Conservation (phyloP, 1,284 basidiomycete species). For the Cryptococcus sp. region DNA sequence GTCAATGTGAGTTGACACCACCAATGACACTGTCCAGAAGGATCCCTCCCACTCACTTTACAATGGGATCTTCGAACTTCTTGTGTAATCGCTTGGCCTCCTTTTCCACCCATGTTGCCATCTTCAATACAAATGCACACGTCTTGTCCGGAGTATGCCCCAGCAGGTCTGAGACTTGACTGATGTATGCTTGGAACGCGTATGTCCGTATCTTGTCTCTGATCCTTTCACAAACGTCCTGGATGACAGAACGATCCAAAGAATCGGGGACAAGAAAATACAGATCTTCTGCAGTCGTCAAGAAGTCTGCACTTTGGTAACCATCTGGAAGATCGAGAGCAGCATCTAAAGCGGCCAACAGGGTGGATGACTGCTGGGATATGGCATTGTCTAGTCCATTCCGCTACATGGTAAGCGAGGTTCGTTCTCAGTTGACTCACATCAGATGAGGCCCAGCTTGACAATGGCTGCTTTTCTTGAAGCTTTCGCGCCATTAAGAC, state of each 20-base stretch:
- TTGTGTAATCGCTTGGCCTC: constrained; percentile 71
- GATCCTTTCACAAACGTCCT: constrained; percentile 55
- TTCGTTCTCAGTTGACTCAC: constrained; percentile 53
- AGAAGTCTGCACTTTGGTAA: constrained; percentile 59
- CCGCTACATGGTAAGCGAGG: constrained; percentile 20
- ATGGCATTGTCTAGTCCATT: constrained; percentile 23
- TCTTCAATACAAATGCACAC: constrained; percentile 55
- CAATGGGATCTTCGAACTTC: constrained; percentile 73
- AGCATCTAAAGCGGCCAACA: constrained; percentile 27
- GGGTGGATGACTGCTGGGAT: constrained; percentile 27
- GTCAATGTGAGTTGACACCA: background rate
- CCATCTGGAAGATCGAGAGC: constrained; percentile 23
- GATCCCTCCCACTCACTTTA: constrained; percentile 58
- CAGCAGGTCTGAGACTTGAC: constrained; percentile 57
- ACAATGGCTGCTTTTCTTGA: constrained; percentile 64
- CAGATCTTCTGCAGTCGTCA: constrained; percentile 64
- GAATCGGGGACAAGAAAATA: no score
- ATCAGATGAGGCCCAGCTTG: constrained; percentile 76
- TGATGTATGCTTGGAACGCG: constrained; percentile 65
- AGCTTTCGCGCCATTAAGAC: constrained; percentile 68
- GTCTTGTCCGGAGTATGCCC: constrained; percentile 17
- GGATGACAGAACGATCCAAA: no score
- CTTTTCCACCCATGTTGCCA: constrained; percentile 88
- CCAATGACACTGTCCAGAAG: background rate
- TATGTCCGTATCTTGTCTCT: constrained; percentile 66